Conservation (phyloP, 2,329 filamentous ascomycete species). For the Tolypocladium endophyticum region DNA sequence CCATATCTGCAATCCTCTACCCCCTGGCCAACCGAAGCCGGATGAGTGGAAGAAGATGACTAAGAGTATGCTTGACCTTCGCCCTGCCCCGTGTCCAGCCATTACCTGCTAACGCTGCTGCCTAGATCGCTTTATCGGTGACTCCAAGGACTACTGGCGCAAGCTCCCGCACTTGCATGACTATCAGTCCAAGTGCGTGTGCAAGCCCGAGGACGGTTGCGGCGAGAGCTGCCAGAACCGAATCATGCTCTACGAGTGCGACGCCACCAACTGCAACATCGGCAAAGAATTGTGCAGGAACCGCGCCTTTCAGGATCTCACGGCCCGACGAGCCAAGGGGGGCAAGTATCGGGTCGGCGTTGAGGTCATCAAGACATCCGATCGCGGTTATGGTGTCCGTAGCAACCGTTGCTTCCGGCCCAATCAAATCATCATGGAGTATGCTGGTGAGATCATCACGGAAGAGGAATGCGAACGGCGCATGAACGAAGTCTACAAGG, state of each 20-base stretch:
- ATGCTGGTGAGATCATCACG: constrained; percentile 95
- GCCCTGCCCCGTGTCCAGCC: not conserved
- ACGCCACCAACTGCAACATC: constrained; percentile 77
- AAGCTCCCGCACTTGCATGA: constrained; percentile 65
- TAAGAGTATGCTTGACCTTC: constrained; percentile 54
- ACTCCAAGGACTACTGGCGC: constrained; percentile 71
- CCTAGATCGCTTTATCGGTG: constrained; percentile 79
- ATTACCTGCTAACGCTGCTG: constrained; percentile 16
- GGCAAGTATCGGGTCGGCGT: constrained; percentile 88
- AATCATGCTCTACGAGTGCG: constrained; percentile 96
- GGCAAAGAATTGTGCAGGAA: constrained; percentile 70
- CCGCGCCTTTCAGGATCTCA: constrained; percentile 74
- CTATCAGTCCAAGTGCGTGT: constrained; percentile 69
- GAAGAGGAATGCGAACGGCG: constrained; percentile 86
- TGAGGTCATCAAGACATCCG: constrained; percentile 82
- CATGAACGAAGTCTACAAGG: constrained; percentile 88
- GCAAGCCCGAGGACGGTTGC: constrained; percentile 68
- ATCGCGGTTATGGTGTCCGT: constrained; percentile 85
- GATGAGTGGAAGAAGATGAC: constrained; percentile 88
- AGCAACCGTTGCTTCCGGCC: constrained; percentile 80
- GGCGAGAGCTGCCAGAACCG: constrained; percentile 87
- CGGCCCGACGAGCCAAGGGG: constrained; percentile 62
- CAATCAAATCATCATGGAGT: constrained; percentile 96
- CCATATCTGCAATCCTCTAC: constrained; percentile 79
- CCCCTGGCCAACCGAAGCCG: constrained; percentile 78